Percentiles rank a stretch among this genome's conserved stretches.
These are phyloP conservation scores for Petunia secreta DNA, from an alignment of 257 asterid species.

Conservation along the genomic window DNA sequence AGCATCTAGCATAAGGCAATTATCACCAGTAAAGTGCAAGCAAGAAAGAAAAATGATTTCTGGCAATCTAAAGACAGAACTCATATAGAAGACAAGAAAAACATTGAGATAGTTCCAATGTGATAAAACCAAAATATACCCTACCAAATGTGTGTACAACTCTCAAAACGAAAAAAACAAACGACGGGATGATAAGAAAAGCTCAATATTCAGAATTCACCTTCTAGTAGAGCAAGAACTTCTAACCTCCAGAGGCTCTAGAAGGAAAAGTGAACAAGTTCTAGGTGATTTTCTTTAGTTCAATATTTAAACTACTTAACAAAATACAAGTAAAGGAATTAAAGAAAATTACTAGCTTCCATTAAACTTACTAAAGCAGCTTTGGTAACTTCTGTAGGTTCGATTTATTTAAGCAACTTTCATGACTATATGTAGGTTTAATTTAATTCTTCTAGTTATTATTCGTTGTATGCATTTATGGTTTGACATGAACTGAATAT, in stretches of 20 bases:
- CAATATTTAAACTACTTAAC: not conserved
- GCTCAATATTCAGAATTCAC: not conserved
- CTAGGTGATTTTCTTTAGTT: not conserved
- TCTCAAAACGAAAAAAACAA: not conserved
- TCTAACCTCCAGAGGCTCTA: not conserved
- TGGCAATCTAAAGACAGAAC: not conserved
- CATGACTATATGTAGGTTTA: not conserved
- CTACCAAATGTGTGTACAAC: not conserved
- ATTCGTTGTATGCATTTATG: not conserved
- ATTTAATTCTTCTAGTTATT: not conserved
- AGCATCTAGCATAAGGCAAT: conserved; percentile 54
- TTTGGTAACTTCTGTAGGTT: not conserved
- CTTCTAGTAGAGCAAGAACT: conserved; percentile 1
- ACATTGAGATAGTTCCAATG: conserved; percentile 6
- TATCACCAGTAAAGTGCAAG: conserved; percentile 19
- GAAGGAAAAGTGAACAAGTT: not conserved
- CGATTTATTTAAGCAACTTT: conserved; percentile 2
- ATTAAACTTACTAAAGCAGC: not conserved
- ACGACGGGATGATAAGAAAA: not conserved
- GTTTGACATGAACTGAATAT: conserved; percentile 10
- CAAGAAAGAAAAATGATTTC: conserved; percentile 4
- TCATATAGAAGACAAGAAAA: not conserved
- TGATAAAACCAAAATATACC: not conserved
- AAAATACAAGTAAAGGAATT: not conserved
- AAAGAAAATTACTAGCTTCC: conserved; percentile 1